Evolutionary conservation across 2,329 filamentous ascomycete genomes (phyloP).

Genomic region (Aspergillus jensenii): DNA sequence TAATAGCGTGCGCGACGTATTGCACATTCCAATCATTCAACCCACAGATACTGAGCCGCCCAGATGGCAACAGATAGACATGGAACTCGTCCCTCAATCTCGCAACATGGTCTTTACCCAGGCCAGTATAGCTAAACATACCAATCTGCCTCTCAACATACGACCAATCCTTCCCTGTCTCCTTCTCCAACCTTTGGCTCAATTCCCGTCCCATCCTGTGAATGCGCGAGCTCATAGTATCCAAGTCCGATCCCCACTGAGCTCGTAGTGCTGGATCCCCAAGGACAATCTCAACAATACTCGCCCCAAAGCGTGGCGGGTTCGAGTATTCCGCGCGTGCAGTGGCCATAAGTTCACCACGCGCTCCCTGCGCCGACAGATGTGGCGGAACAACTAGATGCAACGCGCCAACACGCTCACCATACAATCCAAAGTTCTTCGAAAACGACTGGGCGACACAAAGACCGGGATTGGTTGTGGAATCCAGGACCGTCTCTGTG

Average conservation of each 20-base stretch:
- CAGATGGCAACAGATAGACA: constrained; percentile 43
- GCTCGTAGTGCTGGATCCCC: constrained; percentile 75
- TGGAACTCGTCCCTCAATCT: constrained; percentile 42
- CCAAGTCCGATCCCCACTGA: constrained; percentile 87
- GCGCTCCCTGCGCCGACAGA: constrained; percentile 25
- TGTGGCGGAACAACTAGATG: constrained; percentile 52
- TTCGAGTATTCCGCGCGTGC: constrained; percentile 39
- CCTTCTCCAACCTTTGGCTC: constrained; percentile 72
- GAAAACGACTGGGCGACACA: constrained; percentile 61
- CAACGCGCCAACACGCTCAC: constrained; percentile 92
- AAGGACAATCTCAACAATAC: constrained; percentile 77
- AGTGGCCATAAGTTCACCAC: constrained; percentile 31
- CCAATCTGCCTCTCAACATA: constrained; percentile 86
- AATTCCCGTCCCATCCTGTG: constrained; percentile 82
- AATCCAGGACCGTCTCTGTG: constrained; percentile 55
- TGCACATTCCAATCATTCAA: neutral
- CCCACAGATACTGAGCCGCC: constrained; percentile 1
- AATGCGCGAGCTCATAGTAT: constrained; percentile 91
- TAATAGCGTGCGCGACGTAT: neutral
- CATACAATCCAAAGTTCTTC: constrained; percentile 78
- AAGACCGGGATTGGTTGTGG: constrained; percentile 67
- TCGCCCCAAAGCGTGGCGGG: constrained; percentile 80
- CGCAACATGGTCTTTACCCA: constrained; percentile 45
- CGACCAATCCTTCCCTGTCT: constrained; percentile 89
- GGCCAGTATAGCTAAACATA: constrained; percentile 82